Conservation (phyloP, 2,329 filamentous ascomycete genomes). For the Arthrobotrys pseudoclavata region DNA sequence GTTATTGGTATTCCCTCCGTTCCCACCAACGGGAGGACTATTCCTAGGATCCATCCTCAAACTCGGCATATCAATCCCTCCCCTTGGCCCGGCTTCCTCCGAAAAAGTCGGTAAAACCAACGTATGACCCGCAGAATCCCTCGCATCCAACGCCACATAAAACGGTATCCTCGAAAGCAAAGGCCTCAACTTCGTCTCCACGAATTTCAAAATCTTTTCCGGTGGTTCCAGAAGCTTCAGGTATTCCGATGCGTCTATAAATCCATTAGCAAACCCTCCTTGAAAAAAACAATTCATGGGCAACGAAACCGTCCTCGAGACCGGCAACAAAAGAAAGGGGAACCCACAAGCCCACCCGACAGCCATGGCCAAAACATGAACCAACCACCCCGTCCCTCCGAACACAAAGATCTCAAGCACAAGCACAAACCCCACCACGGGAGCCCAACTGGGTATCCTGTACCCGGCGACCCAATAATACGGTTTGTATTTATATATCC, state of each 20-base stretch:
- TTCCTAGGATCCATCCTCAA: conserved; percentile 57
- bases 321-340: neutral
- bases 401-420: conserved; percentile 82
- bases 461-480: conserved; percentile 71
- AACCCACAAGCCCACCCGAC: conserved; percentile 87
- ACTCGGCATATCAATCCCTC: conserved; percentile 53
- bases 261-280: neutral
- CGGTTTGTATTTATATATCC: conserved; percentile 85
- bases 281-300: neutral
- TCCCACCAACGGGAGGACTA: conserved; percentile 17
- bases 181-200: conserved; percentile 89
- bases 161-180: conserved; percentile 49
- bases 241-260: conserved; percentile 83
- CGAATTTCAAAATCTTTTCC: conserved; percentile 86
- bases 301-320: neutral
- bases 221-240: conserved; percentile 90
- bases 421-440: conserved; percentile 77
- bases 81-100: conserved; percentile 33
- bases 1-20: conserved; percentile 13
- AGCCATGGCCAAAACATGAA: conserved; percentile 84
- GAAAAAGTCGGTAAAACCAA: conserved; percentile 51
- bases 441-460: conserved; percentile 91
- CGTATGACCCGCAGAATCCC: conserved; percentile 50
- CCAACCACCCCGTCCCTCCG: conserved; percentile 84
- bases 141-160: conserved; percentile 45